Conservation (phyloP, 148 eudicot genomes). For the Nepenthes gracilis region DNA sequence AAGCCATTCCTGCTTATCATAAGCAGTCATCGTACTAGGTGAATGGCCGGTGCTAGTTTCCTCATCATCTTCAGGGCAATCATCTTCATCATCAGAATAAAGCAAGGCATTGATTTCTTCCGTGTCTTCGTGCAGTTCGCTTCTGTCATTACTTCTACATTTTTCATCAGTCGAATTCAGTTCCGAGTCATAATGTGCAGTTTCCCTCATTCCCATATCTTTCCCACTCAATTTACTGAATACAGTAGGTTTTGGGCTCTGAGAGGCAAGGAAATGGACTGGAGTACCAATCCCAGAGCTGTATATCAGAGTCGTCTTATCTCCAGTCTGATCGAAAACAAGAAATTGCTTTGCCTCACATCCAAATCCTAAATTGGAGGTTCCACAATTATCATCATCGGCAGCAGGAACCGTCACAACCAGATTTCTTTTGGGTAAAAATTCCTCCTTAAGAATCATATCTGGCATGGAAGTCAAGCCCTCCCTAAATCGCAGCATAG, state of each 20-base stretch:
- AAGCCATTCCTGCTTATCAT: slow-evolving; percentile 23
- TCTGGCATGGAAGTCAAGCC: slow-evolving; percentile 20
- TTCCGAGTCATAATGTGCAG: slow-evolving; percentile 9
- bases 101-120: slow-evolving; percentile 88
- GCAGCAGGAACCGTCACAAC: slow-evolving; percentile 14
- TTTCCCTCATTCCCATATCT: slow-evolving; percentile 13
- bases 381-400: slow-evolving; percentile 4
- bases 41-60: slow-evolving; percentile 86
- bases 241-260: slow-evolving; percentile 22
- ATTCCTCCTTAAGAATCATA: slow-evolving; percentile 5
- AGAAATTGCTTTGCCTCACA: slow-evolving; percentile 55
- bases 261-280: slow-evolving; percentile 18
- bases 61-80: slow-evolving; percentile 54
- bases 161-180: slow-evolving; percentile 27
- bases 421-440: neutral
- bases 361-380: slow-evolving; percentile 9
- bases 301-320: slow-evolving; percentile 62
- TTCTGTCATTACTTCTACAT: slow-evolving; percentile 19
- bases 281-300: slow-evolving; percentile 39
- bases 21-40: slow-evolving; percentile 54
- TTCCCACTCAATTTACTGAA: slow-evolving; percentile 8
- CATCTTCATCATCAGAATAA: slow-evolving; percentile 60
- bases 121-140: slow-evolving; percentile 70
- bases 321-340: slow-evolving; percentile 83
- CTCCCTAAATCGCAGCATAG: slow-evolving; percentile 38